Evolutionary conservation across 2,329 filamentous ascomycete species (phyloP).

Genomic region (Teratosphaeria viscida): DNA sequence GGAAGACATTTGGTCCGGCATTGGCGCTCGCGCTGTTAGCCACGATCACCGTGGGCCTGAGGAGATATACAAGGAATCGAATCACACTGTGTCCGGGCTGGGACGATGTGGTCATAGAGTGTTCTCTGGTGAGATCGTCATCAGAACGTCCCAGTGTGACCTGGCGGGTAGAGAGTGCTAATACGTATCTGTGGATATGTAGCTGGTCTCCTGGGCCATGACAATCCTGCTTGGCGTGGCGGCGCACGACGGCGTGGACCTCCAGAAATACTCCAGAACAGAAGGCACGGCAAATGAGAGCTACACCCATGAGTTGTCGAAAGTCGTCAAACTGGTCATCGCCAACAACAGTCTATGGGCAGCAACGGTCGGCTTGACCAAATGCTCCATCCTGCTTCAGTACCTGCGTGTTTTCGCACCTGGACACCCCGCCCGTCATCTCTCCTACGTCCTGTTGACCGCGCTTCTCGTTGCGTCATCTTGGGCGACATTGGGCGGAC

Average conservation of each 20-base stretch:
- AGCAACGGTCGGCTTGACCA: conserved; percentile 30
- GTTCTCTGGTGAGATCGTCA: conserved; percentile 21
- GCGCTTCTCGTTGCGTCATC: conserved; percentile 17
- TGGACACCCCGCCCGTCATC: conserved; percentile 23
- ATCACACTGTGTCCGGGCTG: conserved; percentile 24
- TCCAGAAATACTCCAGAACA: conserved; percentile 6
- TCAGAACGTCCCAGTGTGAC: neutral
- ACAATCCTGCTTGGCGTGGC: conserved; percentile 18
- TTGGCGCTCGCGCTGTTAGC: conserved; percentile 22
- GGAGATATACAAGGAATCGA: conserved; percentile 26
- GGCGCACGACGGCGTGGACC: conserved; percentile 12
- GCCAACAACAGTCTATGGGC: conserved; percentile 25
- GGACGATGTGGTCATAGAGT: conserved; percentile 28
- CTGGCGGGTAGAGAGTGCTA: neutral
- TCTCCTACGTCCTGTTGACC: conserved; percentile 29
- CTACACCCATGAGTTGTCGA: conserved; percentile 5
- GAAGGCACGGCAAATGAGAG: neutral
- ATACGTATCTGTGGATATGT: neutral
- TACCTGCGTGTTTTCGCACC: conserved; percentile 38
- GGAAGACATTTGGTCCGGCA: conserved; percentile 22
- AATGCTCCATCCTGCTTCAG: conserved; percentile 39
- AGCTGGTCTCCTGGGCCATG: conserved; percentile 22
- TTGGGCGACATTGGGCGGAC: conserved; percentile 29
- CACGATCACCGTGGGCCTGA: conserved; percentile 21
- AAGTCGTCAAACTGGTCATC: conserved; percentile 21